Conservation (phyloP, 1,284 basidiomycete species). For the Ustilago esculenta region DNA sequence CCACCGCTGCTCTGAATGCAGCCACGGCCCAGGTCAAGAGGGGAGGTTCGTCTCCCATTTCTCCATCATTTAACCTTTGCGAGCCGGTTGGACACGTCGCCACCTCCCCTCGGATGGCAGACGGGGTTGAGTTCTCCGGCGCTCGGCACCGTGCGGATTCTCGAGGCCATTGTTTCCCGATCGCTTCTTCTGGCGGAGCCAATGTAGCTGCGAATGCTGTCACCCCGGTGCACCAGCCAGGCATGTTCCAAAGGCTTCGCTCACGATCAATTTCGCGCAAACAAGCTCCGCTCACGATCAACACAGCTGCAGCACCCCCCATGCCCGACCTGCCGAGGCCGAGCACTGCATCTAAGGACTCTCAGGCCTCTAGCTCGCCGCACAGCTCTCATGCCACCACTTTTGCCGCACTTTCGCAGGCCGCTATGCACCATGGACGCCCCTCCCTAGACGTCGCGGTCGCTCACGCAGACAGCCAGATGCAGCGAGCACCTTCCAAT, state of each 20-base stretch:
- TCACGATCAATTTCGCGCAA: slow-evolving; percentile 30
- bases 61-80: slow-evolving; percentile 21
- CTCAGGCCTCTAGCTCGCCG: slow-evolving; percentile 34
- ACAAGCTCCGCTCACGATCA: slow-evolving; percentile 28
- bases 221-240: slow-evolving; percentile 7
- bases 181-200: slow-evolving; percentile 2
- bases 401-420: slow-evolving; percentile 26
- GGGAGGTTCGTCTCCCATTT: slow-evolving; percentile 18
- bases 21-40: slow-evolving; percentile 36
- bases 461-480: slow-evolving; percentile 1
- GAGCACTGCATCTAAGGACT: slow-evolving; percentile 38
- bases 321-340: slow-evolving; percentile 35
- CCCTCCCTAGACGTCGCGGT: slow-evolving; percentile 18
- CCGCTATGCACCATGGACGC: slow-evolving; percentile 23
- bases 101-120: slow-evolving; percentile 17
- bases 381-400: slow-evolving; percentile 22
- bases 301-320: slow-evolving; percentile 30
- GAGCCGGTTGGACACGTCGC: slow-evolving; percentile 11
- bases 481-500: slow-evolving; percentile 13
- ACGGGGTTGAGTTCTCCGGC: slow-evolving; percentile 9
- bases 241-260: slow-evolving; percentile 32
- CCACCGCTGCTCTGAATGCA: slow-evolving; percentile 37
- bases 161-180: slow-evolving; percentile 13
- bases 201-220: slow-evolving; percentile 8
- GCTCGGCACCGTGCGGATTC: slow-evolving; percentile 17